Evolutionary conservation across 2,329 filamentous ascomycete genomes (phyloP), one percentile per base, ranked within the genome.

Genomic region (Domatiomyces globalis): DNA sequence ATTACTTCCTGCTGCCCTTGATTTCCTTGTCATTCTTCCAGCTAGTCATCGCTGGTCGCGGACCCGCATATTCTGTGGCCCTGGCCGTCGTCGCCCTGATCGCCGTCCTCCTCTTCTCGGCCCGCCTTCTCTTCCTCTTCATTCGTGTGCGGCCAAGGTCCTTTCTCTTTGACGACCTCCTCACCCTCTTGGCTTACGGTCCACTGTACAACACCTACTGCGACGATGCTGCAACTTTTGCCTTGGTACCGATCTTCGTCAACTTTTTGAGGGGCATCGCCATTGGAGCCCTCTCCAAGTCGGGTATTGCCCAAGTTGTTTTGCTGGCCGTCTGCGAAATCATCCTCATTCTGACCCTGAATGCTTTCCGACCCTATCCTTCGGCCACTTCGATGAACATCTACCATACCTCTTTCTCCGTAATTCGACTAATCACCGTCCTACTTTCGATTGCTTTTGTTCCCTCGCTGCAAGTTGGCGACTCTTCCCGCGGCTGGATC

Each of bases 151-250:
- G 85, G 57, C 89, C 89, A 5, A 83, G 88, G 54, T 85, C 87
- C 1, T 84, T 87, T 58, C 75, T 98, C 8, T 98, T 95, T 65
- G 92, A 98, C 67, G 88, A 96, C 62, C 74, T 98, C 47, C 81
- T 87, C 5, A 95, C 87, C 0, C 81, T 96, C 7, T 74, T 98
- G 2, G 76, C 87, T 1, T 96, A 95, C 61, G 92, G 92, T 0
- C 87, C 92, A 4, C 73, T 98, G 6, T 98, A 98, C 69, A 98
- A 98, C 69, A 98, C 92, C 0, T 96, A 94, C 66, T 92, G 86
- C 20, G 92, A 98, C 65, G 85, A 90, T 65, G 87, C 88, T 0
- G 87, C 90, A 6, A 82, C 87, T 0, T 98, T 94, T 66, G 88
- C 90, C 5, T 75, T 95, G 43, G 81, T 95, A 18, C 89, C 90